Conservation (phyloP, 2,329 filamentous ascomycete genomes). For the Fusarium falciforme region DNA sequence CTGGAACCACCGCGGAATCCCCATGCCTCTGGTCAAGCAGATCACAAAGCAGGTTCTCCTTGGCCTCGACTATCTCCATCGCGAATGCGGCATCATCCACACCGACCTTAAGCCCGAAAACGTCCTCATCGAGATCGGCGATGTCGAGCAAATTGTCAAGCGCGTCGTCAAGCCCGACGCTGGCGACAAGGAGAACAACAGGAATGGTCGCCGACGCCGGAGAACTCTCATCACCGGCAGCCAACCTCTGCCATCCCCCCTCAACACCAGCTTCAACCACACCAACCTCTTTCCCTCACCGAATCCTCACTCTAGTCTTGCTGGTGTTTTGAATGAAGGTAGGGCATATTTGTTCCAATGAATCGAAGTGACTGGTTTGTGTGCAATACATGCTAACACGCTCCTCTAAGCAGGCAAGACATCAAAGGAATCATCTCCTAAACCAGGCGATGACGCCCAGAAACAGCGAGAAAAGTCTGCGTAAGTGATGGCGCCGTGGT, state of each 20-base stretch:
- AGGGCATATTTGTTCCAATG: slow-evolving; percentile 45
- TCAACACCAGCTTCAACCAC: slow-evolving; percentile 91
- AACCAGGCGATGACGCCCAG: slow-evolving; percentile 72
- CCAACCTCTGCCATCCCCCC: slow-evolving; percentile 92
- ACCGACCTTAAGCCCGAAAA: slow-evolving; percentile 98
- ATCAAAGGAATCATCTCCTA: slow-evolving; percentile 60
- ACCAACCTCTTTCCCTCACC: slow-evolving; percentile 75
- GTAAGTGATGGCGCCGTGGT: slow-evolving; percentile 64
- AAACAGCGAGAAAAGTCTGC: slow-evolving; percentile 92
- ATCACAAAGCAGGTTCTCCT: slow-evolving; percentile 98
- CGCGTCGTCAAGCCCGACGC: slow-evolving; percentile 88
- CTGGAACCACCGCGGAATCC: slow-evolving; percentile 98
- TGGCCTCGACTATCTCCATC: slow-evolving; percentile 94
- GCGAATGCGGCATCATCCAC: slow-evolving; percentile 98
- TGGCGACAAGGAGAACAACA: slow-evolving; percentile 84
- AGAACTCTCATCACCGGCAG: slow-evolving; percentile 96
- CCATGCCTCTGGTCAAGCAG: slow-evolving; percentile 96
- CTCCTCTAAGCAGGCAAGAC: slow-evolving; percentile 45
- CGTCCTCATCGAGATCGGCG: slow-evolving; percentile 97
- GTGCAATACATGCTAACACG: slow-evolving; percentile 18
- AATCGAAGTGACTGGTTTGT: not conserved
- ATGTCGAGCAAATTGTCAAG: slow-evolving; percentile 98
- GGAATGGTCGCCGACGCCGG: slow-evolving; percentile 89
- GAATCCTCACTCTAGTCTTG: slow-evolving; percentile 79
- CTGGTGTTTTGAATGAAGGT: slow-evolving; percentile 87